Percentiles rank a stretch among this genome's conserved stretches.
These are phyloP conservation scores for Debaryomycetaceae sp. DNA, from an alignment of 1,139 yeast species.

Conservation along the genomic window DNA sequence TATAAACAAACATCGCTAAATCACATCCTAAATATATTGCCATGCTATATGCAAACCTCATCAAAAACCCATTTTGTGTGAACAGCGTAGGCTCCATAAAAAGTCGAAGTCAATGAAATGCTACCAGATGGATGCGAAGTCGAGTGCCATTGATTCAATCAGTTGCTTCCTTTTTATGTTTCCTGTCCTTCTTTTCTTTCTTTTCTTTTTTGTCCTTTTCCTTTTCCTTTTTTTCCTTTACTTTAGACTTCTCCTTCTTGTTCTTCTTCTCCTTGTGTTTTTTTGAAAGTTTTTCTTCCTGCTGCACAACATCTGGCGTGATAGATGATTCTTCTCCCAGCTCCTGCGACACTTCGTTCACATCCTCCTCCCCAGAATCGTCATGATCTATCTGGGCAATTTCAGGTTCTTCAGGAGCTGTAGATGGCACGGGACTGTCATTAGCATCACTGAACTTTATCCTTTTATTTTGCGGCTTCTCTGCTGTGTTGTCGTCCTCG, in stretches of 20 bases:
- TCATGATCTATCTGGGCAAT: slow-evolving; percentile 29
- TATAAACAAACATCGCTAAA: background rate
- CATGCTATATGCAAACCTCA: background rate
- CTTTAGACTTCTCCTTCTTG: slow-evolving; percentile 15
- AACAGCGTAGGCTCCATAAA: background rate
- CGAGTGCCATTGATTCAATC: background rate
- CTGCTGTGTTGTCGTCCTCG: slow-evolving; percentile 14
- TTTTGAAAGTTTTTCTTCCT: slow-evolving; percentile 12
- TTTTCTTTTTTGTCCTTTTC: slow-evolving; percentile 12
- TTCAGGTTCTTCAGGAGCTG: slow-evolving; percentile 4
- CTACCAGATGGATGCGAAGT: background rate
- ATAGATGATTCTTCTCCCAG: slow-evolving; percentile 3
- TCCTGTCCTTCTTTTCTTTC: slow-evolving; percentile 18
- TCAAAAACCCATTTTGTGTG: background rate
- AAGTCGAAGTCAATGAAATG: background rate
- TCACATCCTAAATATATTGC: background rate
- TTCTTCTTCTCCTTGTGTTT: slow-evolving; percentile 15
- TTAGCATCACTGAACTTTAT: slow-evolving; percentile 28
- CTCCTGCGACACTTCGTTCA: slow-evolving; percentile 11
- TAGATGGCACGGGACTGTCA: slow-evolving; percentile 2
- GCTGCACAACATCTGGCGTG: slow-evolving; percentile 5
- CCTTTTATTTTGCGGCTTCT: slow-evolving; percentile 20
- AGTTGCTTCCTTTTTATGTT: slow-evolving; percentile 32
- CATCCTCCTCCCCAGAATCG: slow-evolving; percentile 20
- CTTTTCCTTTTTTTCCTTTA: slow-evolving; percentile 11